These are phyloP conservation scores for Pyrenophora seminiperda DNA, from an alignment of 2,329 filamentous ascomycete species.

Conservation along the genomic window DNA sequence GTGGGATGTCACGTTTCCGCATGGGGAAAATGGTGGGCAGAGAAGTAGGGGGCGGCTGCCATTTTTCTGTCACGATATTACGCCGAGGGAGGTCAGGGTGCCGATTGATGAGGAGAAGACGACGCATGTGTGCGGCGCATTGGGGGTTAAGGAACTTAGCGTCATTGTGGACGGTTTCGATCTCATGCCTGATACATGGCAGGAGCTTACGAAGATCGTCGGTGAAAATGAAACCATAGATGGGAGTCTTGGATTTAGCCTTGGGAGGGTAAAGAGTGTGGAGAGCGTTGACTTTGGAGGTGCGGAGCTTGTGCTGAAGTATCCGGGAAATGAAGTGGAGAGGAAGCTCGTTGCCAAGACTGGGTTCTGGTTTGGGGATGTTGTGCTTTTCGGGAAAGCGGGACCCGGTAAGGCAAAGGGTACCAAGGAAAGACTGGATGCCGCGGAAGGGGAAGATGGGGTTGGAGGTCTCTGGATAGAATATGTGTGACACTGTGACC, in stretches of 20 bases:
- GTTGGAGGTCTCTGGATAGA: conserved; percentile 36
- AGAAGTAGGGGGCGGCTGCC: conserved; percentile 58
- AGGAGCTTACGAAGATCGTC: conserved; percentile 23
- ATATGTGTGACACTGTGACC: conserved; percentile 23
- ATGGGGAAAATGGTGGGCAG: conserved; percentile 46
- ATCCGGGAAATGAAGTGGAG: conserved; percentile 29
- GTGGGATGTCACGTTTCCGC: conserved; percentile 63
- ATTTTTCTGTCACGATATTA: conserved; percentile 67
- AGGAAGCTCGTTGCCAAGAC: conserved; percentile 14
- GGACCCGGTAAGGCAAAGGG: conserved; percentile 11
- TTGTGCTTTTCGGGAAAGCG: conserved; percentile 27
- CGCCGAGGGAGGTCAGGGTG: conserved; percentile 61
- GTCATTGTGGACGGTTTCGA: conserved; percentile 31
- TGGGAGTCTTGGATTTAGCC: conserved; percentile 15
- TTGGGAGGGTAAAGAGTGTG: conserved; percentile 23
- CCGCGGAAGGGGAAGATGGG: conserved; percentile 9
- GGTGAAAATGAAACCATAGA: conserved; percentile 3
- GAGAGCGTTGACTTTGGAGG: conserved; percentile 17
- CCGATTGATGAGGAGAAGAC: conserved; percentile 51
- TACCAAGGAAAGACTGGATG: conserved; percentile 22
- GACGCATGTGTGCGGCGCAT: conserved; percentile 58
- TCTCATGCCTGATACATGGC: conserved; percentile 19
- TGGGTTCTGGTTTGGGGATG: conserved; percentile 37
- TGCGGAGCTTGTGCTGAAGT: conserved; percentile 24
- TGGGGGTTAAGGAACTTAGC: conserved; percentile 49